Evolutionary conservation across 768 basidiomycete species (phyloP), one percentile per base, ranked within the genome.

Genomic region (Erythrobasidium yunnanense): DNA sequence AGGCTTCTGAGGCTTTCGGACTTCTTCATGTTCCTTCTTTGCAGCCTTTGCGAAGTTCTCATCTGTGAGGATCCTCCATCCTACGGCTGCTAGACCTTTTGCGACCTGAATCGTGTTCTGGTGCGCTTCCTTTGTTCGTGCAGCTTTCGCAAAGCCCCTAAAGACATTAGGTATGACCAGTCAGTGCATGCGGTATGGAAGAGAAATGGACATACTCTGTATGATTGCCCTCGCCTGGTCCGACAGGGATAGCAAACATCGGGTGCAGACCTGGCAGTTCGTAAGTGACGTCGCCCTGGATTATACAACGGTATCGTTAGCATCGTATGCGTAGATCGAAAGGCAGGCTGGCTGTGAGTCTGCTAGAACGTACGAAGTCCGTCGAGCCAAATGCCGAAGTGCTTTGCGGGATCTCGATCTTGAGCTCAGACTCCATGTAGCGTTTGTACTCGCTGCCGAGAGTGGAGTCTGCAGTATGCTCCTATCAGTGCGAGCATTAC

Each of bases 51-150:
- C 35, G 22, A 69, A 72, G 20, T 46, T 50, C 23, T 32, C 52
- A 32, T 72, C 73, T 18, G 46, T 34, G 30, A 73, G n/a, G 20
- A 71, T 65, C 33, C 69, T 55, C 53, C 68, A 52, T 2, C 66
- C 73, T 17, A 58, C 68, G 8, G 58, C 68, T 0, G 72, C 73
- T 15, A 74, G 42, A 7, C 73, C 73, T 6, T 70, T 58, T 6
- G 73, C 70, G 5, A 70, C 65, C 38, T 67, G 70, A 54, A 73
- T 55, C 6, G 75, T 67, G 50, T 72, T 58, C 29, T 55, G 67
- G 53, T 76, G 75, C 1, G 75, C 73, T 46, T 70, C 70, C 15
- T 66, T 62, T 27, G 72, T 70, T 18, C 56, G 35, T 6, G 73
- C 72, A 6, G 73, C 69, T 8, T 56, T 60, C 1, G 72, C 55